Evolutionary conservation across 1,284 basidiomycete species (phyloP).

Genomic region (Clitocybe nebularis): DNA sequence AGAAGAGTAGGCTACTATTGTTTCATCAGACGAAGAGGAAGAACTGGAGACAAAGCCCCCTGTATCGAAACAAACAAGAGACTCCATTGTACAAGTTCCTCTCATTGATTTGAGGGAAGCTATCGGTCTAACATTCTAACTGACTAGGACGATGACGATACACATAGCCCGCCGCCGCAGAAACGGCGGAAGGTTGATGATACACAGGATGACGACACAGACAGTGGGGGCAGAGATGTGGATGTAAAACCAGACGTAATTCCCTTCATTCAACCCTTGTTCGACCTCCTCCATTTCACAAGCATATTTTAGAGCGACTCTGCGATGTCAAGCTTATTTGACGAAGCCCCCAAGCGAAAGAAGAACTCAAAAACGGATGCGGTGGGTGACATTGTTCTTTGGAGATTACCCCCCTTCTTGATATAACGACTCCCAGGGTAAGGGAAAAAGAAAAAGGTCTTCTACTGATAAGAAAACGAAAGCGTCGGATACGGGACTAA

Average conservation of each 20-base stretch:
- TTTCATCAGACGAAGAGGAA: constrained; percentile 16
- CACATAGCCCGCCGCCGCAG: neutral
- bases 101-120: neutral
- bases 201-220: too few species aligned
- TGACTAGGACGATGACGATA: neutral
- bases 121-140: neutral
- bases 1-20: constrained; percentile 12
- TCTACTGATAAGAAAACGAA: constrained; percentile 23
- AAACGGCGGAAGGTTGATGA: constrained; percentile 11
- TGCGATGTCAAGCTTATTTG: constrained; percentile 8
- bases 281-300: too few species aligned
- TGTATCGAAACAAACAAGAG: neutral
- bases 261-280: too few species aligned
- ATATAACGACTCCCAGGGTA: neutral
- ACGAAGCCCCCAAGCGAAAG: constrained; percentile 8
- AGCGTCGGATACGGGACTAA: constrained; percentile 23
- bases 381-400: constrained; percentile 3
- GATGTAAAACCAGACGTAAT: too few species aligned
- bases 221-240: too few species aligned
- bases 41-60: constrained; percentile 3
- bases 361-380: constrained; percentile 10
- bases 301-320: constrained; percentile 8
- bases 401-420: neutral
- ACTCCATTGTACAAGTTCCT: neutral
- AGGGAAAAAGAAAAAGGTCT: constrained; percentile 19